Conservation (phyloP, 106 monocot genomes). For the Amphibolis antarctica region DNA sequence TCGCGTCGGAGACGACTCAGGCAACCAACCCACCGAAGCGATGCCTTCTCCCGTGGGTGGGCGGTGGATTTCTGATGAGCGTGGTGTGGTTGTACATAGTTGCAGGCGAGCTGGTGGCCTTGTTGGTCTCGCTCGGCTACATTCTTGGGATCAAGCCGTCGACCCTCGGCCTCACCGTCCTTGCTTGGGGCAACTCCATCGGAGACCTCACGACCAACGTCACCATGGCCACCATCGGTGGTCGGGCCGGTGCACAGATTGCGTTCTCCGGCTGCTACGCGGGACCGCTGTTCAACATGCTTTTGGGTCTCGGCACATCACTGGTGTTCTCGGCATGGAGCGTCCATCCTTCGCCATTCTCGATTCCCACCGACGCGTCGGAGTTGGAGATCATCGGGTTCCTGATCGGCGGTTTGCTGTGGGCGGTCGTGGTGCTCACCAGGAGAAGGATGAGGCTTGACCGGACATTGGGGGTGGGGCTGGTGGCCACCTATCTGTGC, state of each 20-base stretch:
- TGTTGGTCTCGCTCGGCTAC: conserved; percentile 29
- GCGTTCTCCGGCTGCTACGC: conserved; percentile 39
- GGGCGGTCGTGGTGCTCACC: conserved; percentile 30
- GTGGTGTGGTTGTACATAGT: conserved; percentile 40
- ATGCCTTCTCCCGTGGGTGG: conserved; percentile 33
- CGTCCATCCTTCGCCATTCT: conserved; percentile 20
- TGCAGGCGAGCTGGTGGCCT: conserved; percentile 36
- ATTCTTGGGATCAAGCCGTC: conserved; percentile 30
- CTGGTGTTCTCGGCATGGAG: conserved; percentile 34
- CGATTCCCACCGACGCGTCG: conserved; percentile 22
- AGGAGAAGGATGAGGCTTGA: conserved; percentile 34
- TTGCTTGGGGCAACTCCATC: conserved; percentile 53
- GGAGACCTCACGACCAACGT: conserved; percentile 48
- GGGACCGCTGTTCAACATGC: conserved; percentile 33
- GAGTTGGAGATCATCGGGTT: conserved; percentile 36
- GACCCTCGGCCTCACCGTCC: conserved; percentile 33
- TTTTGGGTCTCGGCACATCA: conserved; percentile 36
- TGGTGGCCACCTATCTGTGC: conserved; percentile 32
- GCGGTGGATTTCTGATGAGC: conserved; percentile 42
- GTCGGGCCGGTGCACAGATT: conserved; percentile 26
- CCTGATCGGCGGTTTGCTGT: conserved; percentile 25
- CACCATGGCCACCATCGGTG: conserved; percentile 35
- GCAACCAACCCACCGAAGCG: conserved; percentile 20
- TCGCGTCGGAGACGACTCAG: conserved; percentile 18
- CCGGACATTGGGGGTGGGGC: conserved; percentile 27